Base-by-base conservation (phyloP, 805 yeast genomes). In the Metschnikowia borealis region DNA sequence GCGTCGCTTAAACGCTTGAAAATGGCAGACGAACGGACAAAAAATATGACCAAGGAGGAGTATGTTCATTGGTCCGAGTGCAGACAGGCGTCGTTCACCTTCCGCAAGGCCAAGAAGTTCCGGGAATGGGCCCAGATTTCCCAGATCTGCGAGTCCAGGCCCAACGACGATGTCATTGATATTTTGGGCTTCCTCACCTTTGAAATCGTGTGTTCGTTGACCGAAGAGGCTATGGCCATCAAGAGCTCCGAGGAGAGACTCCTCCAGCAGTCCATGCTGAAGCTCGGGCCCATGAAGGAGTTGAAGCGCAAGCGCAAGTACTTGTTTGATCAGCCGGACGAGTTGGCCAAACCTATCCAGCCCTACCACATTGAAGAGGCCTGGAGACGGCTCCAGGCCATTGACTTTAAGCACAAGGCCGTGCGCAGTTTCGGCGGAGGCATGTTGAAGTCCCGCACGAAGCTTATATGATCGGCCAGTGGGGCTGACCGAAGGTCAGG, bases 11-110 rank as follows among this genome's bases (percentile, higher is more conserved):
- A 90, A 65, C 75, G 97, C 51, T 77, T 94, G 57, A 89, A 90
- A 61, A 84, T 82, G 67, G 97, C 97, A 3, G 99, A 94, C 68
- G 97, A 94, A 46, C 77, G 99, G 54, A 94, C 99, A 0, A 81
- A 77, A 56, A 80, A 85, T 58, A 94, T 94, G 99, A 94, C 99
- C 0, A 86, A 84, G 62, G 97, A 94, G 61, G 99, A 94, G 64
- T 94, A 94, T 62, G 99, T 91, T 15, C 99, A 94, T 65, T 94
- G 98, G 97, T 88, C 96, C 11, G 99, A 94, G 63, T 94, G 99
- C 69, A 81, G 99, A 54, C 99, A 94, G 67, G 98, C 98, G 1
- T 85, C 95, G 52, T 94, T 94, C 66, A 94, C 99, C 1, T 94
- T 90, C 62, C 79, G 97, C 58, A 94, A 94, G 65, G 87, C 87